Percentiles rank a stretch among this genome's conserved stretches.
Conservation (phyloP, 257 asterid species). For the Forsythia viridissima region DNA sequence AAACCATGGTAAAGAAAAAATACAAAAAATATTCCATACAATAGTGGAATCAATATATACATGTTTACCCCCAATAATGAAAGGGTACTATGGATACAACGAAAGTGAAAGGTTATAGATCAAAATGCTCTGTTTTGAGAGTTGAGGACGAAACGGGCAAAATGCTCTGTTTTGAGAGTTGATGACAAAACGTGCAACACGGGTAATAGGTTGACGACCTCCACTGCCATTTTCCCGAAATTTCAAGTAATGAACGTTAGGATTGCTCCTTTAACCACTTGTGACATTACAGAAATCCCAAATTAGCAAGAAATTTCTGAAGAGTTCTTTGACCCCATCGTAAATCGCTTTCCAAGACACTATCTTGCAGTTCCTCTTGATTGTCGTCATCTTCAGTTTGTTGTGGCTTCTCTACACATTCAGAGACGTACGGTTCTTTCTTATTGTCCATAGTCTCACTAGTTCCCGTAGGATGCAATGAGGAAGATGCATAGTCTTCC, state of each 20-base stretch:
- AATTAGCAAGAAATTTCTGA: slow-evolving; percentile 48
- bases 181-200: neutral
- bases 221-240: neutral
- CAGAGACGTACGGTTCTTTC: slow-evolving; percentile 15
- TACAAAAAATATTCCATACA: slow-evolving; percentile 1
- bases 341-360: slow-evolving; percentile 33
- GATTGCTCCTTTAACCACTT: neutral
- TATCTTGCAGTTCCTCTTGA: slow-evolving; percentile 10
- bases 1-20: neutral
- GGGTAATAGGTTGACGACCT: neutral
- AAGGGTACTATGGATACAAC: no score
- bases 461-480: slow-evolving; percentile 22
- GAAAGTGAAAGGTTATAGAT: neutral
- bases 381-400: slow-evolving; percentile 20
- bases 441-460: slow-evolving; percentile 25
- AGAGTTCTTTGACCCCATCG: slow-evolving; percentile 68
- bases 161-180: neutral
- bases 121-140: neutral
- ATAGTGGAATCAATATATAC: neutral
- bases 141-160: neutral
- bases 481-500: slow-evolving; percentile 26
- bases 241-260: neutral
- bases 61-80: neutral
- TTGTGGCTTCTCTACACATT: slow-evolving; percentile 17
- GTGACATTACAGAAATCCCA: slow-evolving; percentile 38